These are phyloP conservation scores for Saturnispora hagleri DNA, from an alignment of 805 yeast genomes.

Conservation along the genomic window DNA sequence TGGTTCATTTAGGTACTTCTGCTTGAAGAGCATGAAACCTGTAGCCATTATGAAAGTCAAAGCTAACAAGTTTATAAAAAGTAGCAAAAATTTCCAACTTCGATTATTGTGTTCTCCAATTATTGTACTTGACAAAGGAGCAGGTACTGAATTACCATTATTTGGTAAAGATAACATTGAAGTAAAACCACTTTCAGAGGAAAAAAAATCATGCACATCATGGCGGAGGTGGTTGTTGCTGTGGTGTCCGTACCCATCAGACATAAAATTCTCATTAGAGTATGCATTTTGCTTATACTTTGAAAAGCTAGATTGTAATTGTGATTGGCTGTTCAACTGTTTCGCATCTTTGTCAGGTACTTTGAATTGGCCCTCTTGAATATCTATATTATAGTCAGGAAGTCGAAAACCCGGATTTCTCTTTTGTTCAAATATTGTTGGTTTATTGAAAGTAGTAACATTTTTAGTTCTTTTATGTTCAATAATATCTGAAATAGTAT, in stretches of 20 bases:
- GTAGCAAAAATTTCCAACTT: neutral
- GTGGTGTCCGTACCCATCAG: neutral
- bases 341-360: neutral
- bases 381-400: neutral
- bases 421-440: neutral
- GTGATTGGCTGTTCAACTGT: neutral
- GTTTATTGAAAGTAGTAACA: neutral
- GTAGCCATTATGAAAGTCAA: neutral
- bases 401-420: neutral
- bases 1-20: conserved; percentile 23
- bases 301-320: neutral
- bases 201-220: neutral
- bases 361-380: neutral
- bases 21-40: conserved; percentile 16
- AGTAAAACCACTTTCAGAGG: neutral
- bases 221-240: neutral
- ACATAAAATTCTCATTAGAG: neutral
- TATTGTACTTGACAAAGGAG: neutral
- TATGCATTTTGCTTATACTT: neutral
- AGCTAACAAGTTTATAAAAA: neutral
- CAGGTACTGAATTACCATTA: too few species aligned
- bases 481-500: neutral
- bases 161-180: neutral
- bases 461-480: neutral
- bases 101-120: neutral